Evolutionary conservation across 257 asterid species (phyloP).

Genomic region (Plantago elongata): DNA sequence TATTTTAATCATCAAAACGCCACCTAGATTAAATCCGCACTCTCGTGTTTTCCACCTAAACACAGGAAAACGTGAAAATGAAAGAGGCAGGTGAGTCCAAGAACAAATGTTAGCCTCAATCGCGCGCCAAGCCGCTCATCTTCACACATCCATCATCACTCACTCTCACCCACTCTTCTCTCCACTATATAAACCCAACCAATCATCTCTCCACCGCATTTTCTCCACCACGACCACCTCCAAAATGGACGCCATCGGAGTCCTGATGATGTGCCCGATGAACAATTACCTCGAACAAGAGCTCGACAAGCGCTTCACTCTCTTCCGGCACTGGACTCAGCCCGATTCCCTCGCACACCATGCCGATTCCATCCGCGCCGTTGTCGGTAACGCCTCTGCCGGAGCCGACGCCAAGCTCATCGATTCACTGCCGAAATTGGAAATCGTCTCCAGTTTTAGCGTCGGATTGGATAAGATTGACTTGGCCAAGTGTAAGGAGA

Average conservation of each 20-base stretch:
- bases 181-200: neutral
- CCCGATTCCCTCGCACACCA: constrained; percentile 29
- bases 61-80: neutral
- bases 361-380: constrained; percentile 45
- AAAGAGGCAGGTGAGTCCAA: neutral
- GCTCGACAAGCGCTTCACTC: constrained; percentile 56
- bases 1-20: too few species aligned
- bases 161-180: neutral
- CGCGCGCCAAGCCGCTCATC: neutral
- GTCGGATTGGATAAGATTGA: constrained; percentile 79
- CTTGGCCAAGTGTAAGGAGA: constrained; percentile 50
- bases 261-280: constrained; percentile 59
- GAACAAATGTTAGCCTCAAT: constrained; percentile 2
- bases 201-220: neutral
- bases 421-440: constrained; percentile 53
- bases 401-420: constrained; percentile 65
- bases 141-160: neutral
- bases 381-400: constrained; percentile 42
- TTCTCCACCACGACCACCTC: neutral
- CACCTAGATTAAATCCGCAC: too few species aligned
- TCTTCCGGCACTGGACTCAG: constrained; percentile 46
- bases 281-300: constrained; percentile 52
- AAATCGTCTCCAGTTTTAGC: constrained; percentile 62
- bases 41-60: too few species aligned
- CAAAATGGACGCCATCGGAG: constrained; percentile 48